phyloP scores from a whole-genome alignment of 352 stramenopile genomes.

The Elongisporangium anandrum region DNA sequence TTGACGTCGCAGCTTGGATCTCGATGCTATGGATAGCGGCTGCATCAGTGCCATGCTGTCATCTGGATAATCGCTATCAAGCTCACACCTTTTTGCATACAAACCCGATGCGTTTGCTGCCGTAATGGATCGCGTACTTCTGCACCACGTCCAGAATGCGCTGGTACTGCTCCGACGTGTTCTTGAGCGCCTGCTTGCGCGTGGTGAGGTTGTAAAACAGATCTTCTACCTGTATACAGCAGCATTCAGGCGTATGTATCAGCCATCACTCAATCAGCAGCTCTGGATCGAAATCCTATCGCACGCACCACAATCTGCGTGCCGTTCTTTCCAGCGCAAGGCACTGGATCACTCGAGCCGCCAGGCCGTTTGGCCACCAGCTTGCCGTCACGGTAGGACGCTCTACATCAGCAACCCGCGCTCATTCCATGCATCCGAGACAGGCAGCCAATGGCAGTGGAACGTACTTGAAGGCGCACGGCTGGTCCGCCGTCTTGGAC shows the following conservation, averaged over 20 bases:
- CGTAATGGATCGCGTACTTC: slow-evolving; percentile 95
- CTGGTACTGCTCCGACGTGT: slow-evolving; percentile 92
- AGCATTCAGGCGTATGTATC: not conserved
- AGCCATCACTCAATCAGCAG: not conserved
- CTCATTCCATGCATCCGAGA: not conserved
- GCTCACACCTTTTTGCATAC: slow-evolving; percentile 89
- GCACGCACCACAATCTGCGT: slow-evolving; percentile 65
- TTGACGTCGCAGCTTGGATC: slow-evolving; percentile 79
- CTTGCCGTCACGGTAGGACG: slow-evolving; percentile 90
- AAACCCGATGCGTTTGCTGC: slow-evolving; percentile 87
- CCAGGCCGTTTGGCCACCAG: slow-evolving; percentile 68
- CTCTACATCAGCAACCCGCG: slow-evolving; percentile 43
- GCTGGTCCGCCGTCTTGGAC: slow-evolving; percentile 72
- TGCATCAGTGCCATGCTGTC: not conserved
- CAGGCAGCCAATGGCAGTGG: slow-evolving; percentile 4
- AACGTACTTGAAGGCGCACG: slow-evolving; percentile 77
- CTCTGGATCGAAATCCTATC: not conserved
- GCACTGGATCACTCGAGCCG: slow-evolving; percentile 53
- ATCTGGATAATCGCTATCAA: not conserved
- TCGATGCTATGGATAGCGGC: slow-evolving; percentile 35
- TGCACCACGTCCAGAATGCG: slow-evolving; percentile 95
- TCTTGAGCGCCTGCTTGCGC: slow-evolving; percentile 90
- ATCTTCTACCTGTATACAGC: slow-evolving; percentile 86
- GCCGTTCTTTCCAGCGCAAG: slow-evolving; percentile 77
- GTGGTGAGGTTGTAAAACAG: slow-evolving; percentile 99